Conservation (phyloP, 2,329 filamentous ascomycete species). For the Claviceps humidiphila region DNA sequence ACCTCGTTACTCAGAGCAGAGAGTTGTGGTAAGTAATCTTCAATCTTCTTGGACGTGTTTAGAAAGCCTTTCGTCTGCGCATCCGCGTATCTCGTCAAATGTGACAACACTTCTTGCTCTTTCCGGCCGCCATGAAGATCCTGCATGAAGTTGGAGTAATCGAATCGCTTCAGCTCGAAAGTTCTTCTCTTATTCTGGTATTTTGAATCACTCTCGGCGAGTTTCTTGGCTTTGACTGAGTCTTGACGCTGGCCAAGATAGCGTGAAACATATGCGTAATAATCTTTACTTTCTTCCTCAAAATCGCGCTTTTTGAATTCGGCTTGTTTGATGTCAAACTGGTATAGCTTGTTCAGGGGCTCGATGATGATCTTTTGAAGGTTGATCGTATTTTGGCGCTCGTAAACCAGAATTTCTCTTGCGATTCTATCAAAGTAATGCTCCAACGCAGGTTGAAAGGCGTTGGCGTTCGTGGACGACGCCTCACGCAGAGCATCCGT, state of each 20-base stretch:
- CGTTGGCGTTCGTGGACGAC: constrained; percentile 82
- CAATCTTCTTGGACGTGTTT: constrained; percentile 72
- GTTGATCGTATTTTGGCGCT: constrained; percentile 70
- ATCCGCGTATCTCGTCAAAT: constrained; percentile 88
- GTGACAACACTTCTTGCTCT: constrained; percentile 90
- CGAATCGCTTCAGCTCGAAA: constrained; percentile 94
- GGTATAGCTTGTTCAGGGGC: constrained; percentile 81
- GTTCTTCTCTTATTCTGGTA: constrained; percentile 88
- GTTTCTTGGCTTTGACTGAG: constrained; percentile 93
- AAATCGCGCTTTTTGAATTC: constrained; percentile 96
- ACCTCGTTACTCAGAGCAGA: constrained; percentile 83
- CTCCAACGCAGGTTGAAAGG: constrained; percentile 90
- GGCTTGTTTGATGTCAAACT: constrained; percentile 92
- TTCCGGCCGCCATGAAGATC: constrained; percentile 98
- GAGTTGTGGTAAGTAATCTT: constrained; percentile 73
- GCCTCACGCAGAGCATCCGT: constrained; percentile 79
- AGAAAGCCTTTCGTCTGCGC: constrained; percentile 77
- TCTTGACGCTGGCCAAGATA: constrained; percentile 96
- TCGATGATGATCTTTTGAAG: constrained; percentile 92
- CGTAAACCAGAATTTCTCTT: constrained; percentile 75
- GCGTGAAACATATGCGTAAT: constrained; percentile 86
- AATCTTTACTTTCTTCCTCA: constrained; percentile 97
- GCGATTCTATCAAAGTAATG: constrained; percentile 98
- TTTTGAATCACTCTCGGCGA: constrained; percentile 86
- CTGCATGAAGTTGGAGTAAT: constrained; percentile 98